Evolutionary conservation across 306 rosid species (phyloP).

Genomic region (Fragaria vesca): DNA sequence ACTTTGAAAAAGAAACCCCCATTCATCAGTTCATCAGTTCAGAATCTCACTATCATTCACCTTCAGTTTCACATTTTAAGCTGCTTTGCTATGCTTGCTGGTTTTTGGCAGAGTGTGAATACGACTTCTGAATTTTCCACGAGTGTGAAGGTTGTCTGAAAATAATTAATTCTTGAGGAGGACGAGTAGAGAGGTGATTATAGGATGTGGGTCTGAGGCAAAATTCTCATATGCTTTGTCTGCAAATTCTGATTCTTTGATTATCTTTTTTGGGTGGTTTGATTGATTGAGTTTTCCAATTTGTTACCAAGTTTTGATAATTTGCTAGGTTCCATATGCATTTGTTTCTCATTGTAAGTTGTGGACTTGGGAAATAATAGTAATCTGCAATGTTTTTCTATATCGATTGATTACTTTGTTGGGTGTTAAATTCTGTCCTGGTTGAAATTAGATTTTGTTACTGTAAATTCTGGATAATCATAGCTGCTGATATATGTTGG

Average conservation of each 20-base stretch:
- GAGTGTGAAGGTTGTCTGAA: conserved; percentile 36
- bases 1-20: no score
- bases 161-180: conserved; percentile 46
- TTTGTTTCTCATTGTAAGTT: conserved; percentile 38
- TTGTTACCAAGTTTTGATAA: conserved; percentile 14
- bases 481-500: conserved; percentile 8
- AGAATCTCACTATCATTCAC: no score
- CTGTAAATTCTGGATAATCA: conserved; percentile 24
- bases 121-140: conserved; percentile 31
- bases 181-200: conserved; percentile 36
- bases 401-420: conserved; percentile 23
- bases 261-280: conserved; percentile 27
- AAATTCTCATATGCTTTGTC: conserved; percentile 33
- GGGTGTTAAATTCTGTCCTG: conserved; percentile 14
- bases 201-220: conserved; percentile 89
- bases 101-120: conserved; percentile 19
- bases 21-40: no score
- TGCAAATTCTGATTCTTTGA: conserved; percentile 28
- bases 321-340: conserved; percentile 24
- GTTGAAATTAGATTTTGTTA: conserved; percentile 34
- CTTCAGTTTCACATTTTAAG: not conserved
- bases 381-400: conserved; percentile 1
- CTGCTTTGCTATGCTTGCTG: conserved; percentile 31
- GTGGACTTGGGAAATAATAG: not conserved
- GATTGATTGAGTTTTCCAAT: conserved; percentile 33